Percentiles rank a stretch among this genome's conserved stretches.
Evolutionary conservation across 805 yeast species (phyloP).

Genomic region (Lipomyces orientalis): DNA sequence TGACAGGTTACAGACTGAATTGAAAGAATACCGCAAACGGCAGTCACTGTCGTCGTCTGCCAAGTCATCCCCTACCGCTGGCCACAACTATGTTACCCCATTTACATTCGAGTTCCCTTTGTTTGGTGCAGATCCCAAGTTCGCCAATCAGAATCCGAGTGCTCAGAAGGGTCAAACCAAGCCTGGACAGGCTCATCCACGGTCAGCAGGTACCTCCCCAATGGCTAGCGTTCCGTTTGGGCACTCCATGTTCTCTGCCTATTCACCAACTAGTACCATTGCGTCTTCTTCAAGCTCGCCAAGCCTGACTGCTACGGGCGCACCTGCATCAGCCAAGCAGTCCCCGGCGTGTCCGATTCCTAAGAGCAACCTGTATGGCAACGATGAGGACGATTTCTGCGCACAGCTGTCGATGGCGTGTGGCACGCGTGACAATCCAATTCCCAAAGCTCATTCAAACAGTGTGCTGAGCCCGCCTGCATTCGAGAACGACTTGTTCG

Average conservation of each 20-base stretch:
- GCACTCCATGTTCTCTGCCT: constrained; percentile 9
- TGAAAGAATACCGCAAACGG: constrained; percentile 61
- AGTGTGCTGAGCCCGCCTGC: constrained; percentile 42
- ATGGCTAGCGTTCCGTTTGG: constrained; percentile 3
- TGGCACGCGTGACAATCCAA: constrained; percentile 72
- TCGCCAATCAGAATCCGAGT: not conserved
- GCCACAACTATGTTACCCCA: constrained; percentile 31
- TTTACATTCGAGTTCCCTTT: constrained; percentile 65
- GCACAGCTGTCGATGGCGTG: constrained; percentile 78
- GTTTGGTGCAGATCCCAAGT: constrained; percentile 42
- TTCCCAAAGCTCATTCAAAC: constrained; percentile 54
- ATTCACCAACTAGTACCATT: constrained; percentile 11
- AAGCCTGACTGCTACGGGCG: constrained; percentile 12
- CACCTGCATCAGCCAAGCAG: constrained; percentile 23
- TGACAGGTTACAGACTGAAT: constrained; percentile 70
- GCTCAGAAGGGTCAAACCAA: not conserved
- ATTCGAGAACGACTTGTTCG: constrained; percentile 42
- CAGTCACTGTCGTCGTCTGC: constrained; percentile 15
- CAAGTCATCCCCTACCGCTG: constrained; percentile 24
- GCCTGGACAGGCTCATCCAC: constrained; percentile 1
- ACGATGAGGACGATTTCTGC: constrained; percentile 77
- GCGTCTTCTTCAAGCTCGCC: constrained; percentile 20
- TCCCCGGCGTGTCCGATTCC: constrained; percentile 10
- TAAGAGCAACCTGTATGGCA: constrained; percentile 8
- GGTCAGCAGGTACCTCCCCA: constrained; percentile 22